These are phyloP conservation scores for Ogataea zsoltii DNA, from an alignment of 805 yeast genomes.

Conservation along the genomic window DNA sequence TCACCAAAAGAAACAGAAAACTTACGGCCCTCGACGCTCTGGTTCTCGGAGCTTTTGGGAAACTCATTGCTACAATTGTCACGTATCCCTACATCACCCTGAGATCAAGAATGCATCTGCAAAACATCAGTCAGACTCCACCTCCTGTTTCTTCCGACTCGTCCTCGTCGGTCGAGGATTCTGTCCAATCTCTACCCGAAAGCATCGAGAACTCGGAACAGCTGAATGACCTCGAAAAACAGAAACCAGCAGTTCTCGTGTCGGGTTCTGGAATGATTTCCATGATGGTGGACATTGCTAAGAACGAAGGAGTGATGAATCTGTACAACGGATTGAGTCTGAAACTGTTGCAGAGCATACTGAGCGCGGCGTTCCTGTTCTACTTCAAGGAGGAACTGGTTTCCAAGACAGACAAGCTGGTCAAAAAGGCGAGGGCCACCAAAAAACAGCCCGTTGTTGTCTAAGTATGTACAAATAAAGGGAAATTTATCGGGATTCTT, in stretches of 20 bases:
- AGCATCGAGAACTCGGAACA: slow-evolving; percentile 21
- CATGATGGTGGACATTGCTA: slow-evolving; percentile 58
- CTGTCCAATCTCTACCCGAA: slow-evolving; percentile 27
- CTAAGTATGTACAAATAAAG: slow-evolving; percentile 10
- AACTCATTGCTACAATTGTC: slow-evolving; percentile 80
- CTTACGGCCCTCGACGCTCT: slow-evolving; percentile 77
- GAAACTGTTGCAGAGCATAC: slow-evolving; percentile 78
- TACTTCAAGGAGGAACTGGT: slow-evolving; percentile 87
- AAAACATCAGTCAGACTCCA: slow-evolving; percentile 29
- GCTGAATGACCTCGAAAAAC: slow-evolving; percentile 26
- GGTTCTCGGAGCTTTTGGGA: slow-evolving; percentile 85
- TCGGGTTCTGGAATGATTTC: slow-evolving; percentile 39
- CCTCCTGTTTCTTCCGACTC: slow-evolving; percentile 7
- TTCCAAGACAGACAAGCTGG: slow-evolving; percentile 52
- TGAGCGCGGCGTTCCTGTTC: slow-evolving; percentile 87
- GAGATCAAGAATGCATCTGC: slow-evolving; percentile 84
- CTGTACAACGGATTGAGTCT: slow-evolving; percentile 81
- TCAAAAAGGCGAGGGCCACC: slow-evolving; percentile 34
- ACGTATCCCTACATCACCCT: slow-evolving; percentile 93
- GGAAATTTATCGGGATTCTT: too few species aligned
- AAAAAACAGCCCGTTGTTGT: too few species aligned
- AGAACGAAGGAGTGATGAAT: slow-evolving; percentile 71
- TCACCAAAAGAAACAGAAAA: slow-evolving; percentile 51
- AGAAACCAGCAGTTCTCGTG: slow-evolving; percentile 8
- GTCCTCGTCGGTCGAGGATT: slow-evolving; percentile 14